These are phyloP conservation scores for Xylariaceae sp. DNA, from an alignment of 2,329 filamentous ascomycete genomes.

Conservation along the genomic window DNA sequence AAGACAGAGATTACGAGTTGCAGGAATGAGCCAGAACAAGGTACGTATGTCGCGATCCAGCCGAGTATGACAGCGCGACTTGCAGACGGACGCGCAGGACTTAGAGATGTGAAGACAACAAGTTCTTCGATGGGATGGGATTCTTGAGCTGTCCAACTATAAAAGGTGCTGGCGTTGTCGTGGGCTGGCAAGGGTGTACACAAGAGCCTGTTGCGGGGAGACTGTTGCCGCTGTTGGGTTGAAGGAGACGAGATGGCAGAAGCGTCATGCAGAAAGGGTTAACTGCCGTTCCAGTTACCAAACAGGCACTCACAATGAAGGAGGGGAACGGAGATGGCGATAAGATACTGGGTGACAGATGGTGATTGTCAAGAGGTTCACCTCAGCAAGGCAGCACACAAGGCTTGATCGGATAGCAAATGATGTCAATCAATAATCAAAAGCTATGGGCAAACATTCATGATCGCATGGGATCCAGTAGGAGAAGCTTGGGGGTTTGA, in stretches of 20 bases:
- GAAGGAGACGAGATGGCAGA: not conserved
- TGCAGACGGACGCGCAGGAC: not conserved
- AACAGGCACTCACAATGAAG: not conserved
- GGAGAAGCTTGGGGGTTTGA: not conserved
- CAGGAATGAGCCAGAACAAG: not conserved
- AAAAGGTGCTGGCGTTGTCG: not conserved
- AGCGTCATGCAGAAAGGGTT: no score
- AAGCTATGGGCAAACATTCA: slow-evolving; percentile 1
- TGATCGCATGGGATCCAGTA: not conserved
- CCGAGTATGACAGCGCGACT: not conserved
- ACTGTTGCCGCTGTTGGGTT: not conserved
- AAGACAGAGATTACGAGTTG: not conserved
- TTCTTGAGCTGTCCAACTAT: not conserved
- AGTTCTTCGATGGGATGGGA: not conserved
- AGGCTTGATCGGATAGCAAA: not conserved
- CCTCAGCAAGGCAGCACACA: slow-evolving; percentile 7
- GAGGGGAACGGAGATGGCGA: not conserved
- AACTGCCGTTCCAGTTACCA: not conserved
- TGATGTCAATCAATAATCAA: slow-evolving; percentile 24
- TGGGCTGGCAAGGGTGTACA: not conserved
- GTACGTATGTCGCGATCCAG: not conserved
- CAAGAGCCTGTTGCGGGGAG: not conserved
- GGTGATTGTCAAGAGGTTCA: slow-evolving; percentile 7
- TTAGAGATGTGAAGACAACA: not conserved
- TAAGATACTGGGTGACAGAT: not conserved